Evolutionary conservation across 1,284 basidiomycete species (phyloP), one percentile per base, ranked within the genome.

Genomic region (Afroboletus lepidellus): DNA sequence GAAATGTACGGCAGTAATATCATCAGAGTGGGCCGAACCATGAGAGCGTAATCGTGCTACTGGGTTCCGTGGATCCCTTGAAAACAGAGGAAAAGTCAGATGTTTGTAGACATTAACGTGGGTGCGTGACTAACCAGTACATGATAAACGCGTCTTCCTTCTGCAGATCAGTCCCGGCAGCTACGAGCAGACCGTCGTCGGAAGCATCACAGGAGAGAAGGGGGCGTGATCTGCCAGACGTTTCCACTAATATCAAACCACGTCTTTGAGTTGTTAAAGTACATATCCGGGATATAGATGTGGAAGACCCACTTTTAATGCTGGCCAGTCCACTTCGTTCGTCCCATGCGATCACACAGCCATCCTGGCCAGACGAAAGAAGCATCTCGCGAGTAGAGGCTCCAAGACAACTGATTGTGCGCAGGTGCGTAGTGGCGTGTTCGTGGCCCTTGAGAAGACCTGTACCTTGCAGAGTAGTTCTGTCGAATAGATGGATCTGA

Each of bases 11-110:
- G 77, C 73, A 1, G 89, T 90, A 48, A 90, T 77, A 63, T 92
- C 87, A 66, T 92, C 87, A 6, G 89, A 89, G 64, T 91, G 87
- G 0, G 86, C 89, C 13, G 81, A 86, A 2, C 76, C 72, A 62
- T 84, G 81, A 34, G 69, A 67, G 34, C 77, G 76, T 16, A 79
- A 58, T 18, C 76, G 80, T n/a, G 75, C 74, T 4, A 63, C 71
- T 6, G 80, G 77, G 47, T 72, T 74, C 23, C 82, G 76, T 27
- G 77, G 76, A 61, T 84, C 82, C 87, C 87, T 90, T 62, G 24
- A 39, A 24, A 39, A 49, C 34, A 27, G 30, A 25, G 1, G 2
- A 38, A 4, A 34, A 38, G 39, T 56, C 44, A 46, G 30, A 38
- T 46, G 32, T 48, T 41, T 36, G 42, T 42, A n/a, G 32, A 39